A percentile compares a stretch with the other conserved stretches of the same genome.
phyloP scores from a whole-genome alignment of 805 yeast species.

The Candida nitratophila region DNA sequence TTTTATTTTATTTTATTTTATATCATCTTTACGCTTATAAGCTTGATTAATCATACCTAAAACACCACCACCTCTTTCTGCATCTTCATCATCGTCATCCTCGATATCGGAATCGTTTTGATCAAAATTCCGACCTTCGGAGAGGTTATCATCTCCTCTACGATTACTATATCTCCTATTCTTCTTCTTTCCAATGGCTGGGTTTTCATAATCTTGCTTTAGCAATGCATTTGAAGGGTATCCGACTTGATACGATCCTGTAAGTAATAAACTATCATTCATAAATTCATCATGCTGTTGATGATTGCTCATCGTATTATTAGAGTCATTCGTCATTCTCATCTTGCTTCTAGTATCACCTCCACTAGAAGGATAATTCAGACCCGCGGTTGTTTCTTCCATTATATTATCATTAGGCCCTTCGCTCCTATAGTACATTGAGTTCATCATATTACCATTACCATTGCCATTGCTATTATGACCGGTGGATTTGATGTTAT shows the following conservation, averaged over 20 bases:
- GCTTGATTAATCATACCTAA: conserved; percentile 72
- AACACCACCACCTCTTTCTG: conserved; percentile 31
- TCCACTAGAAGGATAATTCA: too few relatives aligned
- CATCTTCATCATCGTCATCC: conserved; percentile 28
- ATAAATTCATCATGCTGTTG: conserved; percentile 16
- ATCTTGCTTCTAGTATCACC: too few relatives aligned
- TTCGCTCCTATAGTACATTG: conserved; percentile 11
- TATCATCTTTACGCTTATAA: conserved; percentile 43
- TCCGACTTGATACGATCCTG: conserved; percentile 36
- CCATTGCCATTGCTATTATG: too few relatives aligned
- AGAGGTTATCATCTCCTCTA: conserved; percentile 16
- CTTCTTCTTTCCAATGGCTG: background rate
- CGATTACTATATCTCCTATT: background rate
- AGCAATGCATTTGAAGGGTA: conserved; percentile 22
- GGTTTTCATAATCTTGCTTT: conserved; percentile 7
- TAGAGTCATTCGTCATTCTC: too few relatives aligned
- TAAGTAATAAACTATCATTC: conserved; percentile 28
- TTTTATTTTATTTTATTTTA: too few relatives aligned
- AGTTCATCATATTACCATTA: conserved; percentile 2
- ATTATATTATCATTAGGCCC: conserved; percentile 8
- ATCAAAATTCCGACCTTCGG: too few relatives aligned
- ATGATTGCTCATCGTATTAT: conserved; percentile 6
- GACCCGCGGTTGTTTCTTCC: conserved; percentile 24
- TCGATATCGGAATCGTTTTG: conserved; percentile 11
- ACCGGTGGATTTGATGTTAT: conserved; percentile 3